Evolutionary conservation across 2,329 filamentous ascomycete genomes (phyloP), one percentile per base, ranked within the genome.

Genomic region (Claviceps sorghi): DNA sequence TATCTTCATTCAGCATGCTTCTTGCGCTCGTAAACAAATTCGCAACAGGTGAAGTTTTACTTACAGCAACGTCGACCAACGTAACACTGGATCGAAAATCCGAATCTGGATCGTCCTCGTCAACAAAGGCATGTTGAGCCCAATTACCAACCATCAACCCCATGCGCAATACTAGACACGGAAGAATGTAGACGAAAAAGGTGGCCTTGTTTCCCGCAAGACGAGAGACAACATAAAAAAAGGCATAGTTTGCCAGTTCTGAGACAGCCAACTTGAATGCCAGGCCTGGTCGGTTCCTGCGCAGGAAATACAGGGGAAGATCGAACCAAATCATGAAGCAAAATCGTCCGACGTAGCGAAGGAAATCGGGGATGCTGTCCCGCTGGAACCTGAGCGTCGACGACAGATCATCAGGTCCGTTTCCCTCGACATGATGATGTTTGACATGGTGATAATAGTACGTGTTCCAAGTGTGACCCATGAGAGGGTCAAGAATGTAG

Each of bases 361-460:
- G 64, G 56, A 91, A 88, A 62, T 88, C 71, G 56, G 68, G 67
- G 1, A 80, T 55, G 51, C 78, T 76, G 63, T 91, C 86, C 6
- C 86, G 77, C 63, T 89, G 84, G 64, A 86, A 90, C 15, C 83
- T 76, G 40, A 91, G 76, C 0, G 86, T 91, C 0, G 84, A 85
- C 1, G 82, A 87, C 0, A 89, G 72, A 61, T 91, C 86, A 47
- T 83, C 76, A 0, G 85, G 84, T 0, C 86, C 86, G 60, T 91
- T 91, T 56, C 80, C 83, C 67, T 90, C 86, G 52, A 90, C 81
- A 58, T 91, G 86, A 62, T 91, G 86, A 62, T 89, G 85, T 71
- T 91, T 91, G 62, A 90, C 84, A 61, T 91, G 86, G 62, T 91
- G 86, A 62, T 88, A 90, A 64, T 78, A 91, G 68, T 91, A 91